phyloP scores from a whole-genome alignment of 495 filamentous ascomycete genomes.

The Penicillium soppii region DNA sequence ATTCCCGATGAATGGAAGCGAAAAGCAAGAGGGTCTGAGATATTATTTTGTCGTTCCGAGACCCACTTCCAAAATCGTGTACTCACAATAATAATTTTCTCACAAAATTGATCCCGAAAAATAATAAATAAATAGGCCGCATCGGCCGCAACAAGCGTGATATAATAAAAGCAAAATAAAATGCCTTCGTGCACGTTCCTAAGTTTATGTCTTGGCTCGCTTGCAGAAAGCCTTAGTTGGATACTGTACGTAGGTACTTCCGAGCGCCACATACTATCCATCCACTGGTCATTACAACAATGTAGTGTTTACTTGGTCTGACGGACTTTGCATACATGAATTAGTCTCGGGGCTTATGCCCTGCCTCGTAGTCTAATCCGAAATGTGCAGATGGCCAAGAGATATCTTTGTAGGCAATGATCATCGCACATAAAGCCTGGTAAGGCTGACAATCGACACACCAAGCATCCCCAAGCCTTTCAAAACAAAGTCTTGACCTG shows the following conservation, averaged over 20 bases:
- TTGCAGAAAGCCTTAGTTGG: neutral
- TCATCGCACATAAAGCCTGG: neutral
- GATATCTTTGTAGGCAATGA: neutral
- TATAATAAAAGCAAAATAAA: neutral
- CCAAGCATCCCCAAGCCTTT: neutral
- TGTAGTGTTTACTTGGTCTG: neutral
- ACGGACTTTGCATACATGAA: neutral
- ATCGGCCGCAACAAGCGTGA: neutral
- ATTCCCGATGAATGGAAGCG: neutral
- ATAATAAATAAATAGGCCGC: no score
- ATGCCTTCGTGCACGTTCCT: constrained; percentile 1
- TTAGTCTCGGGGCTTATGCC: neutral
- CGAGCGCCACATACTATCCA: neutral
- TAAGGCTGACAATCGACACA: constrained; percentile 1
- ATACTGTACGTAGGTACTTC: neutral
- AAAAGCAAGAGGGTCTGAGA: neutral
- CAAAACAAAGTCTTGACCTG: neutral
- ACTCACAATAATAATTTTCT: neutral
- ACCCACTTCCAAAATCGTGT: neutral
- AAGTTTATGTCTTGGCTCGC: constrained; percentile 2
- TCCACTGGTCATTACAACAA: neutral
- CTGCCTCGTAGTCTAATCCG: neutral
- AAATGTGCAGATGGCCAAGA: neutral
- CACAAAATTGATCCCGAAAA: no score
- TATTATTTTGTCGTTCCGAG: neutral